A percentile compares a stretch with the other conserved stretches of the same genome.
phyloP scores from a whole-genome alignment of 768 basidiomycete genomes.

The Boletus reticulatus region DNA sequence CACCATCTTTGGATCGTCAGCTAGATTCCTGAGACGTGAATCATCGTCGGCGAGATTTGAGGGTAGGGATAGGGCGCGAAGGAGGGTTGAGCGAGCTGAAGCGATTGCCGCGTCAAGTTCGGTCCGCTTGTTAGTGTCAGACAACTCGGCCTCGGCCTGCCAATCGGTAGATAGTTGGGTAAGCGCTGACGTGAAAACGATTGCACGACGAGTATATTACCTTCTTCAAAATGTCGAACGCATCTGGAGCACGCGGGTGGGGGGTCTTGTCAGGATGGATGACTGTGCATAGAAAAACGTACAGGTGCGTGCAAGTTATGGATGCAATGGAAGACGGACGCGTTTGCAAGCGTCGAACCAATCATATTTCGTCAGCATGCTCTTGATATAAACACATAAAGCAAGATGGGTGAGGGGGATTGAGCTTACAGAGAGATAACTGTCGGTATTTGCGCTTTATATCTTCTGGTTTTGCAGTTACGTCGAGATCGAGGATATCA shows the following conservation, averaged over 20 bases:
- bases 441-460: conserved; percentile 89
- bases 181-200: neutral
- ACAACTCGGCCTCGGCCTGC: conserved; percentile 83
- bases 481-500: conserved; percentile 84
- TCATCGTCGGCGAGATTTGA: conserved; percentile 58
- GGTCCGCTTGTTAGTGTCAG: conserved; percentile 74
- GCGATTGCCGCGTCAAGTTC: conserved; percentile 78
- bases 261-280: conserved; percentile 99
- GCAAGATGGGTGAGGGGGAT: conserved; percentile 3
- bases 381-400: conserved; percentile 5
- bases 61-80: conserved; percentile 64
- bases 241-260: conserved; percentile 85
- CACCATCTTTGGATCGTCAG: conserved; percentile 35
- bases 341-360: neutral
- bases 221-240: conserved; percentile 93
- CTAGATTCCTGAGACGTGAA: conserved; percentile 47
- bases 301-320: conserved; percentile 23
- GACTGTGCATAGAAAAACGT: conserved; percentile 57
- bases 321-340: neutral
- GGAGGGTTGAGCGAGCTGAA: conserved; percentile 66
- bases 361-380: conserved; percentile 22
- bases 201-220: conserved; percentile 33
- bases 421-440: conserved; percentile 72
- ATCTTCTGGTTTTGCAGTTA: conserved; percentile 68
- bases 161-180: neutral